phyloP scores from a whole-genome alignment of 306 rosid species.

The Hippophae tibetana region DNA sequence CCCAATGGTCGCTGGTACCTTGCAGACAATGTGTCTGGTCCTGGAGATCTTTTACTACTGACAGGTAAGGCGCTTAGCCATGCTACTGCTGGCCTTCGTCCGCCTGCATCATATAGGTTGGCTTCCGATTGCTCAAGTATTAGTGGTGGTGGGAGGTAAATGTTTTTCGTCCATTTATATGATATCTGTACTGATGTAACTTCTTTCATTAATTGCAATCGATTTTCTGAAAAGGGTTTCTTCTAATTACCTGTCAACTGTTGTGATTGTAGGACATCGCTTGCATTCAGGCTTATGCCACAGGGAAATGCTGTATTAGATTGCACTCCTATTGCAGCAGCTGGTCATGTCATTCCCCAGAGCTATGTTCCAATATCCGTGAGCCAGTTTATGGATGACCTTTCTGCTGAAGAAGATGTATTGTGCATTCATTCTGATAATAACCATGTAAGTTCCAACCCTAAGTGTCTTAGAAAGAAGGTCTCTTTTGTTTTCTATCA shows the following conservation, averaged over 20 bases:
- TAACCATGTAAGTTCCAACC: conserved; percentile 49
- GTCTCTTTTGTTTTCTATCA: too few relatives aligned
- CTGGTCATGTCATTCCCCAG: conserved; percentile 90
- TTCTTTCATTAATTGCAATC: conserved; percentile 9
- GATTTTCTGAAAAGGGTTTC: conserved; percentile 20
- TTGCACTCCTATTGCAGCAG: conserved; percentile 89
- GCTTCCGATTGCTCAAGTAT: conserved; percentile 46
- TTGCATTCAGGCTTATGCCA: conserved; percentile 96
- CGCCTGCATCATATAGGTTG: conserved; percentile 74
- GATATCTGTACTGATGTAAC: conserved; percentile 16
- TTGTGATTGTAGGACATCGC: conserved; percentile 74
- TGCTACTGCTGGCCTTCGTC: conserved; percentile 84
- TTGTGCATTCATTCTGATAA: conserved; percentile 49
- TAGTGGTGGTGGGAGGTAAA: conserved; percentile 70
- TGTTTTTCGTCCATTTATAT: conserved; percentile 7
- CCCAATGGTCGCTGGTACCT: conserved; percentile 91
- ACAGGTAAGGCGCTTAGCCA: conserved; percentile 94
- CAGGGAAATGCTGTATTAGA: conserved; percentile 84
- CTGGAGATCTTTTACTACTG: conserved; percentile 85
- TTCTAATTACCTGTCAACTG: conserved; percentile 26
- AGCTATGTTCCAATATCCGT: conserved; percentile 86
- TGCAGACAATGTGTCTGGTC: conserved; percentile 67
- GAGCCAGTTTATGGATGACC: conserved; percentile 98
- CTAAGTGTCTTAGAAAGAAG: not conserved
- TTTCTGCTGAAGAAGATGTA: conserved; percentile 84